Evolutionary conservation across 192 early-diverging fungal genomes (phyloP), one percentile per base, ranked within the genome.

Genomic region (Coemansia sp.): DNA sequence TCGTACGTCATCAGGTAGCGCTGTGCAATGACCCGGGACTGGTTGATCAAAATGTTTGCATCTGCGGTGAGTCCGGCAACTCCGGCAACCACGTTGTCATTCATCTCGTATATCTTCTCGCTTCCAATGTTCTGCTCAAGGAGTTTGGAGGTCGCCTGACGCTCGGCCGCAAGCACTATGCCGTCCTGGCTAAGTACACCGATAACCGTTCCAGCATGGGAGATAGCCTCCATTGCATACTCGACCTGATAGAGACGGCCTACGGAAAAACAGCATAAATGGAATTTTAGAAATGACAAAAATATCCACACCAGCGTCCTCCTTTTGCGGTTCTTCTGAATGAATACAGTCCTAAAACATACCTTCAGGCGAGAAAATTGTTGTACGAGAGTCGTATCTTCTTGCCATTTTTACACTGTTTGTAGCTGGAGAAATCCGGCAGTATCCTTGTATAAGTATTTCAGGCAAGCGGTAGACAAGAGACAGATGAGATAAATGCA

Each of bases 201-300:
- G 32, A 99, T 88, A 14, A 92, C 91, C 62, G 92, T 98, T 51
- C 95, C 95, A 37, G 96, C 98, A 67, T 94, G 95, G 7, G 94
- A 95, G 77, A 99, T 98, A 43, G 98, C 96, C 79, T 99, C 96
- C 95, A 99, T 98, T 22, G 98, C 98, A 81, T 99, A 98, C 85
- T 99, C 98, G 64, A 99, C 98, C 85, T 99, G 98, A 84, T 97
- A 95, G 54, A 99, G 84, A n/a, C 95, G 89, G 44, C 96, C 95
- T 97, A 81, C 12, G 69, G 7, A 4, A 45, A 25, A 22, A 7
- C 19, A 53, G 19, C 11, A 22, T 11, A 25, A 25, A 6, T 54
- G 17, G 20, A 2, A 10, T 25, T 41, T 59, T 53, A 57, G 42
- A 50, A 25, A 8, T 9, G 51, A 25, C 22, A 10, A 54, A 54